Base-by-base conservation (phyloP, 176 grass and related monocot genomes). In the Raddia guianensis region DNA sequence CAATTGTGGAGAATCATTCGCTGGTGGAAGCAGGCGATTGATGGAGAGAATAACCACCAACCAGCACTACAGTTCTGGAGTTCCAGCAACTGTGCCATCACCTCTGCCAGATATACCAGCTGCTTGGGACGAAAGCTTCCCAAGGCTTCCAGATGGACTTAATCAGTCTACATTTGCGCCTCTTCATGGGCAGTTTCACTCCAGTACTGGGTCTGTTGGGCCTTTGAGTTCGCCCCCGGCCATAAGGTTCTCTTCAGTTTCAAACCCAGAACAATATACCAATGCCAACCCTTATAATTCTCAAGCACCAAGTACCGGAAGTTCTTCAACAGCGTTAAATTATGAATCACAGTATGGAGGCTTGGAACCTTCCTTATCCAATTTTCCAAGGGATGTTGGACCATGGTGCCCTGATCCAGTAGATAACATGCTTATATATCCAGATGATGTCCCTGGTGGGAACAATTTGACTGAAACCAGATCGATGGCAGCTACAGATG, bases 31-130 rank as follows among this genome's bases (percentile, higher is more conserved):
- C 63, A 60, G 60, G 59, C 20, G 35, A 14, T 68, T 74, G 66
- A 86, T 89, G 90, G 87, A 92, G 80, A 92, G 84, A 65, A 67
- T 84, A 69, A 84, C 57, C 35, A 58, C 80, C 45, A 86, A 87
- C 20, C 70, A 59, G 20, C 62, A 86, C 47, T 86, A 61, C 61
- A 86, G 12, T 55, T 80, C 83, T 66, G 86, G 80, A 18, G 61
- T 65, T 80, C 84, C 90, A 34, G 86, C 78, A 59, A 82, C 83
- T 49, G 51, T 89, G 21, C 80, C 90, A 34, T 86, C 80, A 18
- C 78, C 86, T 72, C 63, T 86, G 51, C 90, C 86, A 55, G 33
- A 50, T 10, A 75, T 90, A 77, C 72, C 90, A 60, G 66, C 18
- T 15, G 49, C 74, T 43, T 66, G 80, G 65, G 90, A 92, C 40